Base-by-base conservation (phyloP, 2,329 filamentous ascomycete genomes). In the Cercospora canescens region DNA sequence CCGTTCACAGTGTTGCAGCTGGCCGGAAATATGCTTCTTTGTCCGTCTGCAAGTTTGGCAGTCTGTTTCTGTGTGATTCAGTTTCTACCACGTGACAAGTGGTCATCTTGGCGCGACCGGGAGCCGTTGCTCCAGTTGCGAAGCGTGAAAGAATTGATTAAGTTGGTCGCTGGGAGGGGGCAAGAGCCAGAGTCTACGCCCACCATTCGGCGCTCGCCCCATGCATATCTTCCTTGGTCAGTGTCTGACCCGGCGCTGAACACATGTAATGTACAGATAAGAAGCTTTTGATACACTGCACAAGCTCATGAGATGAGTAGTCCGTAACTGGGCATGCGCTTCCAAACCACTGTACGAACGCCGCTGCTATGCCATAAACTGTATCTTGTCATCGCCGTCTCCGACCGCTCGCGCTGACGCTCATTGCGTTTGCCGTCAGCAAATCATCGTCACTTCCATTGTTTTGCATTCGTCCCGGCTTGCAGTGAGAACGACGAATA, bases 281-380 rank as follows among this genome's bases (percentile, higher is more conserved):
- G 52, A 56, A 56, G 16, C 52, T 56, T 35, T 48, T 56, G 34
- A 56, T 56, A 56, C 52, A 56, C 52, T 56, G 28, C 32, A 56
- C 52, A 21, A 35, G 52, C 52, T 56, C 52, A 56, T 34, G 52
- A 35, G 52, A 18, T 56, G 52, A 56, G 52, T 56, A 5, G 52
- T 56, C 16, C 12, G 26, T 12, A 12, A 18, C 24, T 16, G 30
- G 52, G 28, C 52, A 56, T 35, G 12, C 52, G 28, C 52, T 9
- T 24, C 28, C n/a, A 0, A 56, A 56, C 2, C n/a, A 28, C 52
- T 56, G 52, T 56, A 30, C 52, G 35, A 56, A 56, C 28, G 52
- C 52, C 52, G 52, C 32, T 56, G 28, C 52, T 18, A 56, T 56
- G 30, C 52, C 52, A 2, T 21, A 18, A 52, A 34, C 52, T 56